Percentiles rank a stretch among this genome's conserved stretches.
These are phyloP conservation scores for Nothophaeocryptopus gaeumannii DNA, from an alignment of 2,329 filamentous ascomycete species.

Conservation along the genomic window DNA sequence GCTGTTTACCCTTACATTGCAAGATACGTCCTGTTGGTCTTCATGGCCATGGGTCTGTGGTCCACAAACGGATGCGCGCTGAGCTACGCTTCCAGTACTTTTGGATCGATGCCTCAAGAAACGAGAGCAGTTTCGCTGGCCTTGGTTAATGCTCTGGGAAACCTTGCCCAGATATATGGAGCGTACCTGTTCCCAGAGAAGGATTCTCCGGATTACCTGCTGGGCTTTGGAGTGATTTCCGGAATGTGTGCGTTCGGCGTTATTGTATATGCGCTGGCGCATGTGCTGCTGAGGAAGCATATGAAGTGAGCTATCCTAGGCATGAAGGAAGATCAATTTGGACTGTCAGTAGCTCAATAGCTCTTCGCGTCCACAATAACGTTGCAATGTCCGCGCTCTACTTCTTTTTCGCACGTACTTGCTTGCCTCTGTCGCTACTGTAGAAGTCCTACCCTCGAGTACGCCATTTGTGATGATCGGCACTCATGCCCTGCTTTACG, in stretches of 20 bases:
- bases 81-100: conserved; percentile 53
- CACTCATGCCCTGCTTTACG: no score
- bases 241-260: conserved; percentile 40
- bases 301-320: background rate
- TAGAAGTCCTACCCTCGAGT: no score
- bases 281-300: conserved; percentile 19
- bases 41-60: conserved; percentile 57
- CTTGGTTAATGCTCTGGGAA: conserved; percentile 34
- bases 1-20: conserved; percentile 51
- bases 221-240: conserved; percentile 43
- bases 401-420: no score
- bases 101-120: conserved; percentile 44
- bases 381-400: no score
- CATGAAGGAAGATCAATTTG: background rate
- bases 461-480: no score
- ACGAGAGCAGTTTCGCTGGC: conserved; percentile 32
- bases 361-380: no score
- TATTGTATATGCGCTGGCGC: conserved; percentile 24
- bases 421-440: no score
- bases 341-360: no score
- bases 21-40: conserved; percentile 54
- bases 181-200: conserved; percentile 36
- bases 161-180: conserved; percentile 36
- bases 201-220: conserved; percentile 35
- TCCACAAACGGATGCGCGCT: conserved; percentile 52